Conservation (phyloP, 1,284 basidiomycete species). For the Pseudozyma thailandica region DNA sequence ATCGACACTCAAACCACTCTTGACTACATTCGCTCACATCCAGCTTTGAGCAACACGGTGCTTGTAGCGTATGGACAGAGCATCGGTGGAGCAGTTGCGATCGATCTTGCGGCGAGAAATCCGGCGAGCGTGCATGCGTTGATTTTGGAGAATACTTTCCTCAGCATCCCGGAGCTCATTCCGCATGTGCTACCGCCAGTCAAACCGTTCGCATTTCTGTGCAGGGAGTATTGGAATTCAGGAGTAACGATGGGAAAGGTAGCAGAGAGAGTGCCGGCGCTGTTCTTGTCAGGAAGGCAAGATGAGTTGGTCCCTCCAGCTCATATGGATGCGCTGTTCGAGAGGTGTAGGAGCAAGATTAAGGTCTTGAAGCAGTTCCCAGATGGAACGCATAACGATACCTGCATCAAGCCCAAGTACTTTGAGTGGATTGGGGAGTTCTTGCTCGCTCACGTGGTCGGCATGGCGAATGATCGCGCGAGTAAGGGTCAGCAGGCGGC, state of each 20-base stretch:
- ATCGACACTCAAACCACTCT: constrained; percentile 80
- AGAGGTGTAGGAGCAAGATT: constrained; percentile 71
- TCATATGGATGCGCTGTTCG: constrained; percentile 84
- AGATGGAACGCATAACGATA: constrained; percentile 75
- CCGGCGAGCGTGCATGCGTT: constrained; percentile 77
- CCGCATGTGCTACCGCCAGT: constrained; percentile 84
- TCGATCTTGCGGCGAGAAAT: constrained; percentile 85
- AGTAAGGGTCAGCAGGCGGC: neutral
- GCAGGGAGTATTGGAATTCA: constrained; percentile 89
- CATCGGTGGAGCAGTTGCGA: constrained; percentile 93
- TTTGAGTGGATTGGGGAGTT: constrained; percentile 63
- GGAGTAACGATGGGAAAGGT: constrained; percentile 77
- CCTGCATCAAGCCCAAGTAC: constrained; percentile 61
- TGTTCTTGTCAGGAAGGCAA: constrained; percentile 80
- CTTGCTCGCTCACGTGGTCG: constrained; percentile 47
- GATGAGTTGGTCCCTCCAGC: constrained; percentile 86
- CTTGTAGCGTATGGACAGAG: constrained; percentile 86
- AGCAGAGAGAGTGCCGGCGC: constrained; percentile 78
- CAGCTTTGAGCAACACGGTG: constrained; percentile 72
- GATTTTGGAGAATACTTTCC: constrained; percentile 82
- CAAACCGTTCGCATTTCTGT: constrained; percentile 81
- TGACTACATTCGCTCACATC: constrained; percentile 80
- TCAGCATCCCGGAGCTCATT: constrained; percentile 64
- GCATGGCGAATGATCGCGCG: constrained; percentile 6
- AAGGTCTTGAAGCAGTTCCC: constrained; percentile 71